A percentile compares a stretch with the other conserved stretches of the same genome.
Evolutionary conservation across 140 eudicot genomes (phyloP).

Genomic region (Senecio squalidus): DNA sequence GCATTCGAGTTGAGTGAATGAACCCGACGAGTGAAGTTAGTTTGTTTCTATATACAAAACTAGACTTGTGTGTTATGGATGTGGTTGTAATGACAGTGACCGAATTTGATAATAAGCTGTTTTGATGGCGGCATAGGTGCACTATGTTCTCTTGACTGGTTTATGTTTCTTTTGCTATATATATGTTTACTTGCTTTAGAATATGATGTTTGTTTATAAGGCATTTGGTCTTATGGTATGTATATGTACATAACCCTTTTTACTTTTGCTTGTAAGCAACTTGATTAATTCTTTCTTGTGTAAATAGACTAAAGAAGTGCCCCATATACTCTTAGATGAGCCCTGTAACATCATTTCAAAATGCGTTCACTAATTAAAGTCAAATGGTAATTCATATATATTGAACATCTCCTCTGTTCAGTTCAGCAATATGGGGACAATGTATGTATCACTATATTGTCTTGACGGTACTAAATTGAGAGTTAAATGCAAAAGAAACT

Average conservation of each 20-base stretch:
- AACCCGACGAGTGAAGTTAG: neutral
- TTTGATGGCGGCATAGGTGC: neutral
- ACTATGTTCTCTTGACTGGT: neutral
- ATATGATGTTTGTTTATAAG: neutral
- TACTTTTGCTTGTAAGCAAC: no score
- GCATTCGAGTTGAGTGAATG: conserved; percentile 1
- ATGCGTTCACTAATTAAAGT: no score
- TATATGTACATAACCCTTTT: neutral
- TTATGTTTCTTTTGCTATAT: neutral
- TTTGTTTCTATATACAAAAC: conserved; percentile 8
- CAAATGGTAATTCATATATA: no score
- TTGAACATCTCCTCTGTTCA: no score
- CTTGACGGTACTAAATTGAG: no score
- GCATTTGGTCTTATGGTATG: neutral
- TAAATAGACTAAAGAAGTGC: no score
- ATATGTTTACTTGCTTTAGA: neutral
- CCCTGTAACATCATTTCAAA: no score
- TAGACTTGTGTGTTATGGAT: conserved; percentile 14
- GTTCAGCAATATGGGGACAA: no score
- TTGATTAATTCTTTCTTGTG: no score
- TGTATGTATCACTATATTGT: no score
- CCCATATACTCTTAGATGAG: no score
- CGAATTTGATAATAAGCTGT: conserved; percentile 23
- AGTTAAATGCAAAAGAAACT: no score
- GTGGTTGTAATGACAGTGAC: conserved; percentile 7